These are phyloP conservation scores for Ceratorhiza oryzae-sativae DNA, from an alignment of 1,284 basidiomycete genomes.

Conservation along the genomic window DNA sequence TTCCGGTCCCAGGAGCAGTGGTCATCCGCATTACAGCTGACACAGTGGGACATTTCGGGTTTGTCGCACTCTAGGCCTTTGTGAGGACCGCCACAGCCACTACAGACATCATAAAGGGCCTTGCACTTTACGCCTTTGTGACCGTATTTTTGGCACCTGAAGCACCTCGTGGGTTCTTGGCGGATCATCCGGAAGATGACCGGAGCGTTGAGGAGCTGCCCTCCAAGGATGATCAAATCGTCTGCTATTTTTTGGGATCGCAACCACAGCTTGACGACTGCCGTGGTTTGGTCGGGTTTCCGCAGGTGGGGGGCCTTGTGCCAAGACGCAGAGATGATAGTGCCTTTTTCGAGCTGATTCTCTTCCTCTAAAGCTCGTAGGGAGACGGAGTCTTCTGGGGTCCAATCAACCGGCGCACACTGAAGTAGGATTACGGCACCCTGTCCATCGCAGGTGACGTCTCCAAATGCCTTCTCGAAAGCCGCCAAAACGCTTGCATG, in stretches of 20 bases:
- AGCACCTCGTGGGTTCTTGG: slow-evolving; percentile 1
- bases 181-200: background rate
- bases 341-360: background rate
- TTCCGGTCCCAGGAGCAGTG: background rate
- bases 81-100: background rate
- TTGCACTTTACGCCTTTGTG: slow-evolving; percentile 3
- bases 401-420: background rate
- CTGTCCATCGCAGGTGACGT: background rate
- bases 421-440: background rate
- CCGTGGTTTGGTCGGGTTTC: background rate
- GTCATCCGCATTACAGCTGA: background rate
- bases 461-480: background rate
- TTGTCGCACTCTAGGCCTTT: background rate
- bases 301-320: background rate
- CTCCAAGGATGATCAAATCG: background rate
- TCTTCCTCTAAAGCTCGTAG: background rate
- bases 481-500: background rate
- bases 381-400: background rate
- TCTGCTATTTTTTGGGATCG: background rate
- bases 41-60: background rate
- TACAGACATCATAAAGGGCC: background rate
- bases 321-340: background rate
- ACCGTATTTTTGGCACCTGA: background rate
- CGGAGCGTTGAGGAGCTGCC: background rate
- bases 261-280: background rate